phyloP scores from a whole-genome alignment of 2,329 filamentous ascomycete genomes.

The Stylonectria norvegica region DNA sequence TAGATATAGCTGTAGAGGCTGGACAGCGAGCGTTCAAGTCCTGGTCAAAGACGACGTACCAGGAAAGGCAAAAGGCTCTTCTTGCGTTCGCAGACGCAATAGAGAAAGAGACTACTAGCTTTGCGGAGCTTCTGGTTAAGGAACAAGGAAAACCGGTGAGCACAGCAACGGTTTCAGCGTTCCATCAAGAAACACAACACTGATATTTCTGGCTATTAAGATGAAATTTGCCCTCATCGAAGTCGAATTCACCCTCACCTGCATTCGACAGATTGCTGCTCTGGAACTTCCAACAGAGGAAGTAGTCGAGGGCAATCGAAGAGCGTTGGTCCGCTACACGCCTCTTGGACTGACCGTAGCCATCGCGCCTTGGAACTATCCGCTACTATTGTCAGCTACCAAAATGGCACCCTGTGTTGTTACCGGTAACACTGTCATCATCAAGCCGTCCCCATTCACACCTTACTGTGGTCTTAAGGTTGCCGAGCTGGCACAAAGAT shows the following conservation, averaged over 20 bases:
- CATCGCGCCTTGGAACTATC: slow-evolving; percentile 25
- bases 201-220: not conserved
- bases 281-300: not conserved
- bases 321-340: slow-evolving; percentile 4
- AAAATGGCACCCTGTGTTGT: slow-evolving; percentile 57
- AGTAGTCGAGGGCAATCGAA: not conserved
- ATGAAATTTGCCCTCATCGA: not conserved
- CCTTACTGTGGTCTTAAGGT: slow-evolving; percentile 58
- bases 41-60: not conserved
- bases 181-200: too few species aligned
- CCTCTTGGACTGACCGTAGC: slow-evolving; percentile 17
- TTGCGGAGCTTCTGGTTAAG: not conserved
- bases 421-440: slow-evolving; percentile 53
- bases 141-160: not conserved
- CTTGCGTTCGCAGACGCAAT: not conserved
- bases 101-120: not conserved
- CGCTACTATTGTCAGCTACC: slow-evolving; percentile 16
- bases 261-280: not conserved
- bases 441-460: slow-evolving; percentile 56
- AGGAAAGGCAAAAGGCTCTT: not conserved
- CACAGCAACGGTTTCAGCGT: too few species aligned
- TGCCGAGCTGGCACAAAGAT: slow-evolving; percentile 51
- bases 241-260: not conserved
- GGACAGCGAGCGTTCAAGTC: not conserved
- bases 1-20: not conserved